These are phyloP conservation scores for Lactifluus hygrophoroides DNA, from an alignment of 768 basidiomycete species.

Conservation along the genomic window DNA sequence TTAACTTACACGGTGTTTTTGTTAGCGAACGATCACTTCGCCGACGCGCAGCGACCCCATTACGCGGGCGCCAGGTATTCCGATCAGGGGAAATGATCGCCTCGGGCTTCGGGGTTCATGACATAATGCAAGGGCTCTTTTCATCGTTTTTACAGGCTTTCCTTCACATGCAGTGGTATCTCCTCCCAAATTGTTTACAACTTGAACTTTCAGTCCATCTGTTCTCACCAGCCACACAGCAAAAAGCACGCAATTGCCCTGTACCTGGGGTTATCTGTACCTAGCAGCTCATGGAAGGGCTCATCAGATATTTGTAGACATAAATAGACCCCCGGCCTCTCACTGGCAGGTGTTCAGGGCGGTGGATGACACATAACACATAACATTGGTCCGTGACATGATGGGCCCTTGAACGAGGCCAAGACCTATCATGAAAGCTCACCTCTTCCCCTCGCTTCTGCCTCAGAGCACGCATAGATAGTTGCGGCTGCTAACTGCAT, in stretches of 20 bases:
- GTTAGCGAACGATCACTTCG: background rate
- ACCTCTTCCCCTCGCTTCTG: background rate
- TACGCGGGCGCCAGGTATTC: background rate
- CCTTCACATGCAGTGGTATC: background rate
- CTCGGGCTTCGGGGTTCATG: background rate
- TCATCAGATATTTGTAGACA: background rate
- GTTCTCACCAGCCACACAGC: background rate
- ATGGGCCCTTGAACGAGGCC: background rate
- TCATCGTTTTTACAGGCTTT: background rate
- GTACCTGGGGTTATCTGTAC: background rate
- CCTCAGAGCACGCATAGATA: background rate
- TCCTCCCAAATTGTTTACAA: too few species aligned
- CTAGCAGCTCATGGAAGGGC: background rate
- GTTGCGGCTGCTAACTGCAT: background rate
- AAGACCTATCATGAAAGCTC: background rate
- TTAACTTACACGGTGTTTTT: background rate
- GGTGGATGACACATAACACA: background rate
- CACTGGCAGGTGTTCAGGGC: background rate
- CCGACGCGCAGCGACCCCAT: background rate
- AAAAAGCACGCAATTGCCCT: background rate
- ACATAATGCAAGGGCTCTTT: too few species aligned
- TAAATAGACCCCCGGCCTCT: background rate
- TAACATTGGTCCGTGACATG: background rate
- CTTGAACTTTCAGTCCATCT: too few species aligned
- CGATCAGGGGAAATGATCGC: background rate